Evolutionary conservation across 176 grass and related monocot genomes (phyloP), one percentile per base, ranked within the genome.

Genomic region (Triticum monococcum): DNA sequence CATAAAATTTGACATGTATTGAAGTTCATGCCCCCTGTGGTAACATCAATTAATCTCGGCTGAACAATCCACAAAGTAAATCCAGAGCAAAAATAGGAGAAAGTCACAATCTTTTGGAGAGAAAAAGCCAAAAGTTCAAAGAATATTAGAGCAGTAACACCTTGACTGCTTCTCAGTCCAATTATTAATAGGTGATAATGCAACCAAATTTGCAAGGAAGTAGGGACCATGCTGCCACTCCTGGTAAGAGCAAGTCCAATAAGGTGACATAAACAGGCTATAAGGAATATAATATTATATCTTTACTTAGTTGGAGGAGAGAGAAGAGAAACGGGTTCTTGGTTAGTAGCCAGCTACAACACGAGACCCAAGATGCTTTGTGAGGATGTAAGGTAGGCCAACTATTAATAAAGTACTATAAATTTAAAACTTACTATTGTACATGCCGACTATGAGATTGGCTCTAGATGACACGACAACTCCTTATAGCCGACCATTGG

Each of bases 211-310:
- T 83, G 32, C 45, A 75, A 74, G 75, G 36, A 68, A 87, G 45
- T 41, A 60, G 38, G 89, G 81, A 80, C 89, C 75, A 17, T 60
- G 81, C 75, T 36, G 37, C 81, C 62, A 80, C 61, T 76, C 62
- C 77, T 81, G 68, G 45, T 75, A 79, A 28, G 28, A 28, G 28
- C 28, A 28, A 28, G 28, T 28, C 28, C 28, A 28, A 28, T 28
- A 28, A 28, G 28, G 28, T 28, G 28, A 28, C 28, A 28, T 28
- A 28, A 28, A 28, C 28, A 28, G 28, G 28, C 28, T 28, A 28
- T 28, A 28, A 28, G 28, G 28, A 28, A 28, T 28, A 28, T 28
- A 28, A 28, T 28, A 28, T 28, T 28, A 28, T 28, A 28, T 28
- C 28, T 28, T 28, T 28, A 28, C 28, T 28, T 28, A 28, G 28